phyloP scores from a whole-genome alignment of 2,329 filamentous ascomycete genomes.

The Colletotrichum caudatum region DNA sequence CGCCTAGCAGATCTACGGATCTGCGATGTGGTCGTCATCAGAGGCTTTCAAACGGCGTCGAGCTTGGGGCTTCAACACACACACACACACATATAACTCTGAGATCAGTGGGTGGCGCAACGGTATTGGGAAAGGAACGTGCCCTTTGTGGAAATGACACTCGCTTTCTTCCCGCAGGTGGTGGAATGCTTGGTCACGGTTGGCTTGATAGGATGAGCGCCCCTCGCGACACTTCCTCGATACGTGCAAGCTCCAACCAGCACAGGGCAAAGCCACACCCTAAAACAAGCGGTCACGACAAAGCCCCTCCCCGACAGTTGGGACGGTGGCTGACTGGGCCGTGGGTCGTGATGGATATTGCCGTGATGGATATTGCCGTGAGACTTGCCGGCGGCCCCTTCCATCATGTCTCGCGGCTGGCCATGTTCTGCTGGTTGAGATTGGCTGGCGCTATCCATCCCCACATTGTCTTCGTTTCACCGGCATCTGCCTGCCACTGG shows the following conservation, averaged over 20 bases:
- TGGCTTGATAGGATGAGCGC: not conserved
- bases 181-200: not conserved
- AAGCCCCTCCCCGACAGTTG: not conserved
- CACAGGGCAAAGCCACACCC: constrained; percentile 11
- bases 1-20: constrained; percentile 22
- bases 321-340: constrained; percentile 1
- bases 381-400: not conserved
- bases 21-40: constrained; percentile 6
- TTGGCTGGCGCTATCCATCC: not conserved
- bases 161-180: not conserved
- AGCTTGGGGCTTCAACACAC: not conserved
- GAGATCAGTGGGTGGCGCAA: not conserved
- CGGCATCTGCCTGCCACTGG: not conserved
- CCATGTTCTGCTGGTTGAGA: not conserved
- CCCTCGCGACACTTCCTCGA: constrained; percentile 15
- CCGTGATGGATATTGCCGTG: not conserved
- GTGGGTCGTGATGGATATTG: not conserved
- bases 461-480: not conserved
- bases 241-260: constrained; percentile 17
- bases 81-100: not conserved
- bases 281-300: constrained; percentile 12
- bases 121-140: constrained; percentile 13
- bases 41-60: constrained; percentile 9
- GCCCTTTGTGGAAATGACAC: not conserved
- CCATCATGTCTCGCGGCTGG: not conserved